Base-by-base conservation (phyloP, 352 stramenopile species). In the Phytophthora quininea region DNA sequence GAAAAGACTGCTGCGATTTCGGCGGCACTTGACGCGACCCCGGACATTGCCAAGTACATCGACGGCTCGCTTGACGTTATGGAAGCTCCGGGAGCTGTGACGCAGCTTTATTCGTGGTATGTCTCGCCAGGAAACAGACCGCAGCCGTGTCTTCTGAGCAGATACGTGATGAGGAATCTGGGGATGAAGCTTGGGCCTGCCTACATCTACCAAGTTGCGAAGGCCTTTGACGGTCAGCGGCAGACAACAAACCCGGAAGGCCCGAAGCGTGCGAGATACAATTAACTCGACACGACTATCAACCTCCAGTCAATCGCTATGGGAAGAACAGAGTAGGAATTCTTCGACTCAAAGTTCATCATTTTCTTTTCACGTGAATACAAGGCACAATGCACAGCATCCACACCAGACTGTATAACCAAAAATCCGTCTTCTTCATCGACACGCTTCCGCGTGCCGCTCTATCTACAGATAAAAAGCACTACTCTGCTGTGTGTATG, bases 381-480 rank as follows among this genome's bases (percentile, higher is more conserved):
- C 14, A 51, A 32, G n/a, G n/a, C 19, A 47, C 51, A 32, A 15
- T 5, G 19, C 14, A 49, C 43, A 6, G 10, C 53, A 40, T 30
- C 66, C 63, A 62, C 58, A 67, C 38, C 10, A 24, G n/a, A 60
- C 51, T 63, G 58, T 67, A 67, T 72, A 49, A 64, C 38, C 52
- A 56, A 49, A 67, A 63, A 63, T 57, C 51, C 37, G 27, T 67
- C 58, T 59, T 67, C 45, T 38, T 60, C 29, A 63, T 47, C 58
- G 64, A 59, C 65, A 48, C 15, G 43, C 58, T 43, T 72, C 62
- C 51, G 50, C 27, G 45, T 59, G 52, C 54, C 58, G 62, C 54
- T 37, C 54, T 47, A 46, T 73, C 59, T 65, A 74, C 56, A 74
- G 50, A 74, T 71, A 70, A 63, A 24, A 70, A 63, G 58, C 43